phyloP scores from a whole-genome alignment of 345 rosid genomes.

The Arabidopsis arenosa region DNA sequence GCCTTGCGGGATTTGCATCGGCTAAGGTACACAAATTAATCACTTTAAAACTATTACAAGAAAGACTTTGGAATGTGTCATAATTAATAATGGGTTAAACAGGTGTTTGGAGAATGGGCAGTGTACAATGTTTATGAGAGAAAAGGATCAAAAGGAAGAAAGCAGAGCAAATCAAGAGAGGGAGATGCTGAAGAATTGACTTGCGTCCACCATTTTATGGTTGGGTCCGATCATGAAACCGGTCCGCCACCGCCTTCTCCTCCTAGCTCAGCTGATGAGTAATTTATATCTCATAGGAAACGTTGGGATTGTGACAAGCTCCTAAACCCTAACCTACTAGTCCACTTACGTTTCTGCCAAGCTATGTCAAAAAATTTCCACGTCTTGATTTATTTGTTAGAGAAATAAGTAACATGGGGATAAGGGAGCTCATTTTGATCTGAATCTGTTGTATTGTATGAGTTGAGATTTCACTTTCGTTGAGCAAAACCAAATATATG shows the following conservation, averaged over 20 bases:
- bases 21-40: conserved; percentile 36
- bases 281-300: conserved; percentile 4
- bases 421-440: conserved; percentile 23
- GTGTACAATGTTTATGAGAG: conserved; percentile 68
- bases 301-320: conserved; percentile 24
- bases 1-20: conserved; percentile 46
- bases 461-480: conserved; percentile 29
- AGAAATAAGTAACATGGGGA: conserved; percentile 22
- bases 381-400: conserved; percentile 33
- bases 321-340: conserved; percentile 41
- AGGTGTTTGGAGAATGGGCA: conserved; percentile 70
- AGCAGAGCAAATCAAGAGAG: conserved; percentile 24
- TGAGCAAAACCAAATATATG: conserved; percentile 18
- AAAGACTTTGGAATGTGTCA: conserved; percentile 8
- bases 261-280: conserved; percentile 59
- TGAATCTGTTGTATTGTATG: conserved; percentile 28
- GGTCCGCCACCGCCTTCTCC: conserved; percentile 64
- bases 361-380: neutral
- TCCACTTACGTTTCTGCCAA: conserved; percentile 37
- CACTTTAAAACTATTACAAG: neutral
- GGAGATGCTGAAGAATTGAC: conserved; percentile 1
- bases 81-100: conserved; percentile 29
- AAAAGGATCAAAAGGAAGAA: conserved; percentile 44
- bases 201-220: conserved; percentile 45
- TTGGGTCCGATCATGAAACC: conserved; percentile 47